A percentile compares a stretch with the other conserved stretches of the same genome.
Conservation (phyloP, 306 rosid genomes). For the Alnus rubra region DNA sequence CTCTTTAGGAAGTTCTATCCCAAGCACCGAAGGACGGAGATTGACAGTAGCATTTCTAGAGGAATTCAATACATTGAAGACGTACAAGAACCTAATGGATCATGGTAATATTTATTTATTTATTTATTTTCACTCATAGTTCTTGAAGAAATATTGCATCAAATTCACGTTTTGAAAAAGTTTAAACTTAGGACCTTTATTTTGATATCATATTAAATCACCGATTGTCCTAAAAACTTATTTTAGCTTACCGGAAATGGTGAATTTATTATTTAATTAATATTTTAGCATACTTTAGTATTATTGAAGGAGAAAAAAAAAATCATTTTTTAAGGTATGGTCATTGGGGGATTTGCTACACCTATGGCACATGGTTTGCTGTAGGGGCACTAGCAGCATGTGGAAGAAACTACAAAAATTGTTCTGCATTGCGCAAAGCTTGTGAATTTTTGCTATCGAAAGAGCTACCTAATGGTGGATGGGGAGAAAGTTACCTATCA, state of each 20-base stretch:
- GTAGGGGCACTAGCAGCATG: constrained; percentile 47
- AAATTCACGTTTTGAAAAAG: too few species aligned
- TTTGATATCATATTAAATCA: too few species aligned
- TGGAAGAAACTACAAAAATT: constrained; percentile 43
- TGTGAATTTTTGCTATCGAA: constrained; percentile 61
- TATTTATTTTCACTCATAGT: too few species aligned
- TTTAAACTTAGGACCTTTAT: too few species aligned
- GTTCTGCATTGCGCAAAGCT: constrained; percentile 52
- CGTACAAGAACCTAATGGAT: constrained; percentile 66
- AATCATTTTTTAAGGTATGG: constrained; percentile 54
- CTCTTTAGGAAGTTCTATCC: constrained; percentile 64
- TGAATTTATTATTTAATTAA: too few species aligned
- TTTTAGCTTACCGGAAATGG: too few species aligned
- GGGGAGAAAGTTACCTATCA: constrained; percentile 85
- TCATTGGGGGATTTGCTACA: constrained; percentile 81
- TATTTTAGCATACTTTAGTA: too few species aligned
- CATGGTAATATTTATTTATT: constrained; percentile 45
- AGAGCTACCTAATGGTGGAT: constrained; percentile 66
- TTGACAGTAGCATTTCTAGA: constrained; percentile 45
- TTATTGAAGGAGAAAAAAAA: too few species aligned
- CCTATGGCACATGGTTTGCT: constrained; percentile 73
- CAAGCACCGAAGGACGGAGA: constrained; percentile 52
- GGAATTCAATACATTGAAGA: constrained; percentile 46
- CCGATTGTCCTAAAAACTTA: too few species aligned
- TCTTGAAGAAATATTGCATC: too few species aligned